These are phyloP conservation scores for Colletotrichum sp. DNA, from an alignment of 2,329 filamentous ascomycete species.

Conservation along the genomic window DNA sequence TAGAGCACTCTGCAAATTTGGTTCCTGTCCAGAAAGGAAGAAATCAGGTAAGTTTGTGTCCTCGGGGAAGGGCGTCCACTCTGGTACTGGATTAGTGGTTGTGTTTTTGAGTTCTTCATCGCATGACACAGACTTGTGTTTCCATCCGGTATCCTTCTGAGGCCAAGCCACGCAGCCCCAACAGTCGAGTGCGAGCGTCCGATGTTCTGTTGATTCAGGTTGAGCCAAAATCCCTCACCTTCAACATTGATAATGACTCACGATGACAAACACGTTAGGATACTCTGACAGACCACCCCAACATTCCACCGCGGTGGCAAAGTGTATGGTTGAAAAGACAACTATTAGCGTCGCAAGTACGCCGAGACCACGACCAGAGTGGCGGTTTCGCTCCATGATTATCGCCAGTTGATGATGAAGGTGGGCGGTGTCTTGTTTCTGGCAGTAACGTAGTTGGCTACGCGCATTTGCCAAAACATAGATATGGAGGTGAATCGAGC, in stretches of 20 bases:
- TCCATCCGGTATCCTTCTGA: accelerated
- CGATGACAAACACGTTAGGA: neutral
- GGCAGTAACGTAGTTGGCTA: neutral
- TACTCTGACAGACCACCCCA: neutral
- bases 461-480: neutral
- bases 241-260: neutral
- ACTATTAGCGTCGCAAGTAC: neutral
- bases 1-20: neutral
- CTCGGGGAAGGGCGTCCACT: neutral
- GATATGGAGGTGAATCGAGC: neutral
- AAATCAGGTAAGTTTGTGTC: neutral
- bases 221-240: neutral
- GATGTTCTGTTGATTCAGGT: neutral
- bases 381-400: neutral
- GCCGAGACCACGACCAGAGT: neutral
- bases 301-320: neutral
- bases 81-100: neutral
- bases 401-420: neutral
- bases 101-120: accelerated
- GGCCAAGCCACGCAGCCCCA: accelerated
- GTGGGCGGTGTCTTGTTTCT: neutral
- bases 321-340: neutral
- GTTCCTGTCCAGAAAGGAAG: neutral
- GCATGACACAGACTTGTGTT: neutral
- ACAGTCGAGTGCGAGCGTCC: neutral